Base-by-base conservation (phyloP, 805 yeast species). In the Zygoascus biomembranicola region DNA sequence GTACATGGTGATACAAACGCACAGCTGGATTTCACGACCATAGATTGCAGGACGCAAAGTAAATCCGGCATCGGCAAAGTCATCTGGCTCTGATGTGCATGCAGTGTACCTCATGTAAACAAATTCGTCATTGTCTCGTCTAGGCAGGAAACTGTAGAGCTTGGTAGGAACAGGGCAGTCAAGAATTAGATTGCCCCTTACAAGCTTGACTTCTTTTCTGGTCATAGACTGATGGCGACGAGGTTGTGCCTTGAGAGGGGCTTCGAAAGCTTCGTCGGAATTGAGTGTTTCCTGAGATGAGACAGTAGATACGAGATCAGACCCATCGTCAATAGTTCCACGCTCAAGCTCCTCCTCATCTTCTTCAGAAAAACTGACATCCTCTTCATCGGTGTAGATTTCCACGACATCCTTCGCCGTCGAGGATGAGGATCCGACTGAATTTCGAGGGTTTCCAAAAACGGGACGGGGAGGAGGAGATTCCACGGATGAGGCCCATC, bases 51-150 rank as follows among this genome's bases (percentile, higher is more conserved):
- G 86, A 61, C 99, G 79, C 50, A 94, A 72, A 1, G 90, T 83
- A 69, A 90, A 94, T 0, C 98, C 98, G 48, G 79, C 80, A 2
- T 73, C 75, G 16, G 80, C 79, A 65, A 87, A 94, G 37, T 86
- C 85, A 69, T 90, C 94, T 1, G 99, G 96, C 53, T 86, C 90
- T 1, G 95, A 77, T 1, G 99, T 94, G 65, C 96, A 90, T 0
- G 99, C 99, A 0, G 98, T 88, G 69, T 94, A 94, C 60, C 97
- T 83, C 97, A 94, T 90, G 70, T 88, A 88, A 14, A 94, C 84
- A 67, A 89, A 94, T 69, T 94, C 99, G 53, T 94, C 96, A 58
- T 85, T 84, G 59, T 88, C 95, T 48, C 94, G 81, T 61, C 89
- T 77, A 4, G 97, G 95, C 52, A 95, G 72, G 59, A 90, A 90